A percentile compares a stretch with the other conserved stretches of the same genome.
These are phyloP conservation scores for Leccinum ochraceum DNA, from an alignment of 768 basidiomycete genomes.

Conservation along the genomic window DNA sequence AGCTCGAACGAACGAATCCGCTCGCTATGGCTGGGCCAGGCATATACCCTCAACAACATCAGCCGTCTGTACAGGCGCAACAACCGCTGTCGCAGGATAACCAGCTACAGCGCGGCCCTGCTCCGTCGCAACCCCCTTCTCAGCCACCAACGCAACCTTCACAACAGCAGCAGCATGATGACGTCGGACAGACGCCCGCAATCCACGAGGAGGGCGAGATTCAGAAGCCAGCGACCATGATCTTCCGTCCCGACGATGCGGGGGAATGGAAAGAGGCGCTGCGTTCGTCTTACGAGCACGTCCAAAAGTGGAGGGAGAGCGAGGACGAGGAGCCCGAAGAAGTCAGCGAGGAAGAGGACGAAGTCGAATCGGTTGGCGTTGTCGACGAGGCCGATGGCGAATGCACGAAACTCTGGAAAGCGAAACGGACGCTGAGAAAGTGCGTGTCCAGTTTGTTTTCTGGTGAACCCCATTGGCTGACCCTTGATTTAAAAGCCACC, in stretches of 20 bases:
- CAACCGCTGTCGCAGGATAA: slow-evolving; percentile 31
- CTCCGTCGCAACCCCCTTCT: slow-evolving; percentile 38
- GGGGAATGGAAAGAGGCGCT: slow-evolving; percentile 79
- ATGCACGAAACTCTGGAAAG: slow-evolving; percentile 77
- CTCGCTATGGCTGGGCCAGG: slow-evolving; percentile 34
- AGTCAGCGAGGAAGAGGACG: slow-evolving; percentile 69
- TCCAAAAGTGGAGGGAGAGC: slow-evolving; percentile 45
- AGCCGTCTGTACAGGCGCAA: slow-evolving; percentile 28
- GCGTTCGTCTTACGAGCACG: slow-evolving; percentile 58
- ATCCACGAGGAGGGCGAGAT: slow-evolving; percentile 20
- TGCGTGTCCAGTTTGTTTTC: slow-evolving; percentile 44
- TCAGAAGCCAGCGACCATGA: slow-evolving; percentile 54
- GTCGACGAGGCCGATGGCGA: slow-evolving; percentile 68
- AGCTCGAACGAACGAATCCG: slow-evolving; percentile 42
- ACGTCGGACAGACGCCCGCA: slow-evolving; percentile 11
- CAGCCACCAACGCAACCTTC: slow-evolving; percentile 19
- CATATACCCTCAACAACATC: slow-evolving; percentile 43
- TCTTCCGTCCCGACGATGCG: slow-evolving; percentile 84
- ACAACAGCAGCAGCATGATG: slow-evolving; percentile 25
- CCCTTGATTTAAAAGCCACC: slow-evolving; percentile 56
- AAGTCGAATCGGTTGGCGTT: slow-evolving; percentile 53
- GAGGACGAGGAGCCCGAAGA: slow-evolving; percentile 61
- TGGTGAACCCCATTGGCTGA: slow-evolving; percentile 5
- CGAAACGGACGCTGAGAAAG: slow-evolving; percentile 87
- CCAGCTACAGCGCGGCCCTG: slow-evolving; percentile 26